These are phyloP conservation scores for Claviceps spartinae DNA, from an alignment of 2,329 filamentous ascomycete species.

Conservation along the genomic window DNA sequence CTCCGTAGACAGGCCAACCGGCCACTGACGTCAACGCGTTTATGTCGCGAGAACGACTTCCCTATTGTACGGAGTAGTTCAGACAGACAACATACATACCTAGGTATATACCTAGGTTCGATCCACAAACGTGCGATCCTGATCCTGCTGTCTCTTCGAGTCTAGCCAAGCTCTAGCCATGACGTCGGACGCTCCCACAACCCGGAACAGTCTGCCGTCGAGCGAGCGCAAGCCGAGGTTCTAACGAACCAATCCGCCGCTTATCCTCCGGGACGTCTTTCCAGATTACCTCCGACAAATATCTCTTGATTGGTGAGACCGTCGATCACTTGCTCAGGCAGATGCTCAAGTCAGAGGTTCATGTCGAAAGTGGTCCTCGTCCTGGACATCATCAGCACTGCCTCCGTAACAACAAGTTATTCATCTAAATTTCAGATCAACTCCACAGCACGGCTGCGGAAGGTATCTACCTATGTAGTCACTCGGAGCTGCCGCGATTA, in stretches of 20 bases:
- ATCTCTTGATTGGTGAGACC: neutral
- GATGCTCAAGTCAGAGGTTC: neutral
- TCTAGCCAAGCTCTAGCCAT: neutral
- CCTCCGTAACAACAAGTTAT: too few species aligned
- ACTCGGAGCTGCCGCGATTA: too few species aligned
- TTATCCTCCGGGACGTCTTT: neutral
- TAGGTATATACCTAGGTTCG: neutral
- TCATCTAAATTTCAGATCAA: too few species aligned
- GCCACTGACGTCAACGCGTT: conserved; percentile 1
- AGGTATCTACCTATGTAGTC: too few species aligned
- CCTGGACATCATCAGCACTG: too few species aligned
- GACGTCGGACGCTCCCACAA: too few species aligned
- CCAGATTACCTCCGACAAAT: neutral
- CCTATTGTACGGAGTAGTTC: neutral
- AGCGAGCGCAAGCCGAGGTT: too few species aligned
- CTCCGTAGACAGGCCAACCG: conserved; percentile 3
- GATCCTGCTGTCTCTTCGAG: neutral
- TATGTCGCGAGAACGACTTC: neutral
- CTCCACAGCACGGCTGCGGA: too few species aligned
- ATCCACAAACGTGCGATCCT: neutral
- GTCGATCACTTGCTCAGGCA: neutral
- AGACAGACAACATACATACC: neutral
- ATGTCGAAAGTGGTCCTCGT: too few species aligned
- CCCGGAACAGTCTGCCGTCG: too few species aligned
- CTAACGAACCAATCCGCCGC: too few species aligned